Evolutionary conservation across 768 basidiomycete genomes (phyloP), one percentile per base, ranked within the genome.

Genomic region (Podaxis rugospora): DNA sequence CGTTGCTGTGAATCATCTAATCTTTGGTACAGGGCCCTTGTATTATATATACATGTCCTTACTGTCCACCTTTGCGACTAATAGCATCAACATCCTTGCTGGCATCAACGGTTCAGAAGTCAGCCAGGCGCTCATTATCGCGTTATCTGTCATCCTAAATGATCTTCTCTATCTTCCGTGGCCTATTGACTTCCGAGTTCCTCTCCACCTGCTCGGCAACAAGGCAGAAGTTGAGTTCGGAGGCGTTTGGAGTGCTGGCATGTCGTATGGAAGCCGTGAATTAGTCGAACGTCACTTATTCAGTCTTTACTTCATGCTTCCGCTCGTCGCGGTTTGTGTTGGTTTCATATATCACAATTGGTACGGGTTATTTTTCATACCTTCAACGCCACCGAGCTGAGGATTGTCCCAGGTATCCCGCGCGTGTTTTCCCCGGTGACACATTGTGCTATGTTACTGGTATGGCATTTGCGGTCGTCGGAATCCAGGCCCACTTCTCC

Each of bases 401-500:
- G 37, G 5, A 61, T 42, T 62, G 44, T 60, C 42, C 55, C 67
- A 98, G 96, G 95, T 98, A 96, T 71, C 97, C 97, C 5, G 95
- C 97, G 9, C 83, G 90, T 21, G 93, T 85, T 0, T 99, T 98
- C 70, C 92, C 95, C 0, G 97, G 97, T 2, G 97, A 99, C 71
- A 99, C 97, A 3, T 81, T 99, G 32, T 99, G 97, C 73, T 99
- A 99, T 76, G 87, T 98, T 42, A 86, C 94, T 0, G 97, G 97
- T 62, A 99, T 99, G 97, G 93, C 97, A 3, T 98, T 99, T 71
- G 90, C 97, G 0, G 95, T 97, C 7, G 95, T 96, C 35, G 95
- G 94, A 23, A 98, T 99, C 64, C 93, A 97, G 68, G 94, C 91
- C 0, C 97, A 99, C 73, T 98, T 95, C 73, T 93, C 93, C 56